Base-by-base conservation (phyloP, 1,284 basidiomycete genomes). In the Phylloboletellus chloephorus region DNA sequence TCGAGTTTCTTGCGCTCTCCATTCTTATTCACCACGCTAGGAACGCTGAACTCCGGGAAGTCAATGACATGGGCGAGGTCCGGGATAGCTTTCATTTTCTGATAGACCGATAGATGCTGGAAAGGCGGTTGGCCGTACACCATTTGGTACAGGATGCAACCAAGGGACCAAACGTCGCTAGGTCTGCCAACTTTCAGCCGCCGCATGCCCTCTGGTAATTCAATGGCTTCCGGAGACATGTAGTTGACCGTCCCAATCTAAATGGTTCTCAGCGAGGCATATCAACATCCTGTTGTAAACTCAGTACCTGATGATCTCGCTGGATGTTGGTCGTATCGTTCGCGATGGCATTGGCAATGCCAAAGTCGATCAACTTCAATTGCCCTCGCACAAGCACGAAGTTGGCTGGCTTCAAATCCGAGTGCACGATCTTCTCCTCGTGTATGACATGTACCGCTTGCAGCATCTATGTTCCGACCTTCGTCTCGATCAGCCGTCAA, bases 141-240 rank as follows among this genome's bases (percentile, higher is more conserved):
- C 93, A 98, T 98, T 63, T 86, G 95, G 67, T 98, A 98, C 19
- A 98, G 73, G 54, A 98, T 98, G 63, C 93, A 97, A 1, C 95
- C 95, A 1, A 98, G 70, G 3, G 93, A 95, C 95, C 95, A 98
- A 23, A 98, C 89, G 60, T 98, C 95, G 41, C 83, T 88, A 0
- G 90, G 79, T 22, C 87, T 79, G 9, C 91, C 88, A 45, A 95
- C 82, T 66, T 88, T 88, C 35, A 87, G 74, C 15, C 82, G 74
- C 10, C 81, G 75, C 76, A 79, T 82, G 16, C 83, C 82, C 25
- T 87, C 84, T 0, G 81, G 82, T 10, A 84, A 67, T 58, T 90
- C 87, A 43, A 93, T 90, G 7, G 91, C 88, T 63, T 96, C 92
- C 0, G 92, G 92, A 23, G 88, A 91, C 92, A 96, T 96, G 57